Base-by-base conservation (phyloP, 805 yeast species). In the Spencermartinsiella europaea region DNA sequence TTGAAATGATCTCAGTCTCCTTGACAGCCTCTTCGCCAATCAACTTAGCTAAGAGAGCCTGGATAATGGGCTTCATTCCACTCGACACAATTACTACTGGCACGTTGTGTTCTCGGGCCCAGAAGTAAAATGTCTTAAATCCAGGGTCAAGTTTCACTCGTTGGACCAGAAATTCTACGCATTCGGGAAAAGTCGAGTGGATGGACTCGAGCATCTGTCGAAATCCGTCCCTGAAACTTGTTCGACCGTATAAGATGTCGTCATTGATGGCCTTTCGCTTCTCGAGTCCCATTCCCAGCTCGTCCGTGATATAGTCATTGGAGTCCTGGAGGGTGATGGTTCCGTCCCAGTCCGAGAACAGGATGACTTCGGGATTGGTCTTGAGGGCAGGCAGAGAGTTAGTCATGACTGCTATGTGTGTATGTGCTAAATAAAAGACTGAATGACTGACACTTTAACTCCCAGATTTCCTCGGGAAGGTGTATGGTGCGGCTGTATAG, bases 311-410 rank as follows among this genome's bases (percentile, higher is more conserved):
- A 64, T 74, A 85, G 66, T 93, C 98, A 65, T 93, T 93, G 49
- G 96, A 85, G 65, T 93, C 99, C 61, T 91, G 95, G 49, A 85
- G 70, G 10, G 99, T 93, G 53, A 93, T 93, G 1, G 99, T 93
- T 22, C 99, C 99, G 64, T 93, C 99, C 80, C 95, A 93, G 66
- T 93, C 99, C 37, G 97, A 85, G 72, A 93, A 93, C 37, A 93
- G 84, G 59, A 93, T 88, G 40, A 95, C 91, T 52, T 77, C 75
- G 54, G 70, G 69, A 47, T 59, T 48, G 28, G 65, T 61, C 17
- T 48, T 47, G 40, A 64, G 49, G 2, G 67, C 67, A 16, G 66
- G 62, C 12, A 54, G 39, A 5, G 38, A 15, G 15, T 17, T 17
- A 17, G 44, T 31, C 44, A 45, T 45, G 16, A n/a, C 17, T 5